Evolutionary conservation across 2,329 filamentous ascomycete genomes (phyloP).

Genomic region (Falciphora oryzae): DNA sequence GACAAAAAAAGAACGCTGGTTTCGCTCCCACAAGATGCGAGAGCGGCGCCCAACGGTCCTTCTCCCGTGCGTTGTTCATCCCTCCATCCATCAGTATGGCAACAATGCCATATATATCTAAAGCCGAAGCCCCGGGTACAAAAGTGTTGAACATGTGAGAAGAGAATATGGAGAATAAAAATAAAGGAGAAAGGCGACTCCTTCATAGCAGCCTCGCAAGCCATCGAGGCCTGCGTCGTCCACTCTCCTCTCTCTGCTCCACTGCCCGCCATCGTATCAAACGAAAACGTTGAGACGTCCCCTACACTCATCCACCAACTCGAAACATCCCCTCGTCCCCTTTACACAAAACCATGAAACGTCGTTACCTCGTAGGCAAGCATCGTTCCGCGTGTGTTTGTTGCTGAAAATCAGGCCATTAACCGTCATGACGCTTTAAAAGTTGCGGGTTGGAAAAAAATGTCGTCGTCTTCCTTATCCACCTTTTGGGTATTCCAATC

Average conservation of each 20-base stretch:
- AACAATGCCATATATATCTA: background rate
- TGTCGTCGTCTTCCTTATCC: background rate
- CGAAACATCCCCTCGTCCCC: background rate
- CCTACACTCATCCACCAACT: background rate
- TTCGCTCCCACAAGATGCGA: background rate
- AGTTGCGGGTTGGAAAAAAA: background rate
- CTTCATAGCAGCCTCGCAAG: background rate
- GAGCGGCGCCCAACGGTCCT: background rate
- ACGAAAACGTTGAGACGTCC: background rate
- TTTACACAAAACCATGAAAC: background rate
- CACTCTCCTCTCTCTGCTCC: background rate
- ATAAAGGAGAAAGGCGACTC: background rate
- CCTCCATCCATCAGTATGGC: conserved; percentile 1
- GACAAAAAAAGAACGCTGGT: background rate
- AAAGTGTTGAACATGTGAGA: conserved; percentile 2
- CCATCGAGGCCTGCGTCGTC: background rate
- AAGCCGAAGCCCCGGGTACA: background rate
- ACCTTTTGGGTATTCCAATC: background rate
- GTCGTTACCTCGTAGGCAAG: background rate
- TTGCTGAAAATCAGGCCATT: background rate
- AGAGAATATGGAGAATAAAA: background rate
- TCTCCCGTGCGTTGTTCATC: background rate
- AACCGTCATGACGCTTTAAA: background rate
- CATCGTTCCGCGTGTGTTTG: background rate
- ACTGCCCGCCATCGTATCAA: background rate